A percentile compares a stretch with the other conserved stretches of the same genome.
These are phyloP conservation scores for Wickerhamiella nectarea DNA, from an alignment of 805 yeast genomes.

Conservation along the genomic window DNA sequence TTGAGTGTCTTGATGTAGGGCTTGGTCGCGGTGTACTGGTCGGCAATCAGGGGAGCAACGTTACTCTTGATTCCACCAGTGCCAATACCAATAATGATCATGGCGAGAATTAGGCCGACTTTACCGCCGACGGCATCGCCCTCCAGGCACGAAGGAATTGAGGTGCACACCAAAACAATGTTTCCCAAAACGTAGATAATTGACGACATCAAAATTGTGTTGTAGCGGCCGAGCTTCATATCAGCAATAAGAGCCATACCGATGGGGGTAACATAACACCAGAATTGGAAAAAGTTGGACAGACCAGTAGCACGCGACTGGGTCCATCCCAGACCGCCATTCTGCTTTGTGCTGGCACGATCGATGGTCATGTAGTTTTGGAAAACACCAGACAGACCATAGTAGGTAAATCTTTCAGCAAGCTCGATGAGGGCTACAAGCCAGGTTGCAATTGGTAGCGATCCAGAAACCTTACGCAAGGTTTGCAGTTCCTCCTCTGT, in stretches of 20 bases:
- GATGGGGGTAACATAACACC: constrained; percentile 72
- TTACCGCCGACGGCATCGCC: constrained; percentile 33
- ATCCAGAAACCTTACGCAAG: constrained; percentile 40
- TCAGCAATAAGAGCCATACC: constrained; percentile 67
- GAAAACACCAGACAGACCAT: constrained; percentile 64
- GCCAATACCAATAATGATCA: constrained; percentile 55
- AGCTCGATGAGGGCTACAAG: constrained; percentile 59
- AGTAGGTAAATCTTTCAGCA: constrained; percentile 69
- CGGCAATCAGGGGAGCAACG: constrained; percentile 62
- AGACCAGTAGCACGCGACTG: constrained; percentile 55
- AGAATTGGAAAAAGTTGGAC: constrained; percentile 62
- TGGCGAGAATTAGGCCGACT: constrained; percentile 47
- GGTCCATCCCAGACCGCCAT: constrained; percentile 46
- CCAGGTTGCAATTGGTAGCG: constrained; percentile 44
- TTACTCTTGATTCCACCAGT: constrained; percentile 75
- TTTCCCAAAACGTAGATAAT: constrained; percentile 48
- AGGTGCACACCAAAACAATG: constrained; percentile 51
- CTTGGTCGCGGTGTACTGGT: constrained; percentile 49
- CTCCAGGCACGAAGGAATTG: constrained; percentile 43
- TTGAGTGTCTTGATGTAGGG: constrained; percentile 45
- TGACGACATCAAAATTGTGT: constrained; percentile 49
- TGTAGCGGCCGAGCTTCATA: constrained; percentile 57
- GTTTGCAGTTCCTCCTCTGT: constrained; percentile 42
- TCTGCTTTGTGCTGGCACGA: constrained; percentile 22
- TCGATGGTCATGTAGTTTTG: constrained; percentile 58